These are phyloP conservation scores for Mrakia frigida DNA, from an alignment of 768 basidiomycete genomes.

Conservation along the genomic window DNA sequence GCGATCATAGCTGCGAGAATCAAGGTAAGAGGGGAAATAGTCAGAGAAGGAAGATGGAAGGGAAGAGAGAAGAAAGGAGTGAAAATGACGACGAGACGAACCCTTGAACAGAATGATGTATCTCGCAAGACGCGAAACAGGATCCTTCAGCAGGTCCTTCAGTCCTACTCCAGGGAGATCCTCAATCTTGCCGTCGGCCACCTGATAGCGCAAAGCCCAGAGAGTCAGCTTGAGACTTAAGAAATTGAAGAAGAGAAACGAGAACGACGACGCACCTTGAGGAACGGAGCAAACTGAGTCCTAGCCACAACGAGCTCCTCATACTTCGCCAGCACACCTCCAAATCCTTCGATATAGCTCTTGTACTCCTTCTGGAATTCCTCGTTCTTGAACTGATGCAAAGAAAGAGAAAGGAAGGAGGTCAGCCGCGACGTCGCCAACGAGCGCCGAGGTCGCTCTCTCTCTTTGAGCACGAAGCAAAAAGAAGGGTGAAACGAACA, in stretches of 20 bases:
- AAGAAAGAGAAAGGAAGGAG: background rate
- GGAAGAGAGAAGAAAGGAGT: background rate
- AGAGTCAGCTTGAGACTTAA: background rate
- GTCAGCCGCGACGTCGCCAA: background rate
- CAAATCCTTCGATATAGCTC: background rate
- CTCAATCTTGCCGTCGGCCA: background rate
- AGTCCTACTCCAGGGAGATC: background rate
- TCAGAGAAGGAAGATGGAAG: background rate
- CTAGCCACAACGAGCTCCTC: background rate
- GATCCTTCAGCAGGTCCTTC: slow-evolving; percentile 8
- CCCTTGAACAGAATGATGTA: background rate
- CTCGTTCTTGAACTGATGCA: background rate
- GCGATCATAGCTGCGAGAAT: background rate
- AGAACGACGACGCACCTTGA: background rate
- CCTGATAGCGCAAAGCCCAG: background rate
- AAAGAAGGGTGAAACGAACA: background rate
- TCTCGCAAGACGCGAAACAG: background rate
- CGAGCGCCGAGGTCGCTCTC: background rate
- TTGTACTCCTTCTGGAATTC: background rate
- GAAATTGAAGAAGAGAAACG: background rate
- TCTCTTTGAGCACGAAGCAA: too few species aligned
- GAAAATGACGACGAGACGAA: background rate
- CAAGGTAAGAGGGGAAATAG: background rate
- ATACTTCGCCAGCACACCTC: background rate
- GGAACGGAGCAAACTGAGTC: background rate